Evolutionary conservation across 2,329 filamentous ascomycete genomes (phyloP), one percentile per base, ranked within the genome.

Genomic region (Diaporthe vexans): DNA sequence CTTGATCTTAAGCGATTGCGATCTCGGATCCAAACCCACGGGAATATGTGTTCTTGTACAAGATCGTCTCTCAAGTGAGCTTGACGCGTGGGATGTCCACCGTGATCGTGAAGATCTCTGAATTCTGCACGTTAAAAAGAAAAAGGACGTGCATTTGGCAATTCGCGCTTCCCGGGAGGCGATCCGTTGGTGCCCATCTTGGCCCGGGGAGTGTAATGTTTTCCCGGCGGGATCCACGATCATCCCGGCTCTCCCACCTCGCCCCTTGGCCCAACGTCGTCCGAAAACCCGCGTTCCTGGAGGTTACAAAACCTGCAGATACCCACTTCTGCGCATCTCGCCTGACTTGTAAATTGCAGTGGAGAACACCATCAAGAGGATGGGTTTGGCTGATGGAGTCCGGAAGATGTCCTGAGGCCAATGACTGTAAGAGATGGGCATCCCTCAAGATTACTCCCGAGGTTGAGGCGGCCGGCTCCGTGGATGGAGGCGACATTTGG

Each of bases 271-370:
- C 29, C 63, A 37, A 54, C 69, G 15, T 71, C 56, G 24, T 24
- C 69, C 51, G 69, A n/a, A 54, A 54, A 52, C 17, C 56, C 56
- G 56, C 43, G 56, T 48, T 51, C 33, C 17, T 68, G 4, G 19
- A 15, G 35, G 29, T 68, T 40, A 40, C 63, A 63, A n/a, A 72
- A 63, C 57, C 21, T 46, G 70, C 54, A 40, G 63, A 68, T 68
- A 72, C 37, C 70, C 70, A 72, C 70, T 72, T 72, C 69, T 71
- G 56, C 56, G 35, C n/a, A 40, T 26, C 54, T 71, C 56, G 17
- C 24, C 69, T 61, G 37, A 57, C 17, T 59, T 54, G 24, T 15
- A 63, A 63, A 54, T 72, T 63, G 70, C 19, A 35, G 70, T 72
- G 70, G 70, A 46, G 57, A 72, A 46, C 46, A 56, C 57, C 37